Percentiles rank a stretch among this genome's conserved stretches.
Conservation (phyloP, 768 basidiomycete species). For the Boletus subcaerulescens region DNA sequence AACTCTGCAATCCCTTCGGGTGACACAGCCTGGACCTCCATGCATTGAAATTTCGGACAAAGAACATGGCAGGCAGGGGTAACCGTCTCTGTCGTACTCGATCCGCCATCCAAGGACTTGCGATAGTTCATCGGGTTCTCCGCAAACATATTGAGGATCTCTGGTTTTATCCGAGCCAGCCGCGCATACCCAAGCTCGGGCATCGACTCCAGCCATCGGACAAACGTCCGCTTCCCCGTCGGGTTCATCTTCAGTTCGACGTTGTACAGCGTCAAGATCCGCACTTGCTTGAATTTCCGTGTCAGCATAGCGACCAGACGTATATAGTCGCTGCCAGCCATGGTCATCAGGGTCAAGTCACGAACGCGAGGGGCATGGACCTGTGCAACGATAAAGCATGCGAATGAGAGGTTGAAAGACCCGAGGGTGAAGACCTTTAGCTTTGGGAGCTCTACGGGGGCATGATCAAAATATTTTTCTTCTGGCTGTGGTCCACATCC, state of each 20-base stretch:
- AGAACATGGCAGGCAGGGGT: constrained; percentile 25
- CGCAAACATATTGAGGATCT: constrained; percentile 49
- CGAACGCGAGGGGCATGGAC: constrained; percentile 56
- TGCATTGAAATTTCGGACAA: constrained; percentile 42
- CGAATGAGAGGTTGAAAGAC: constrained; percentile 50
- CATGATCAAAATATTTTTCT: constrained; percentile 26
- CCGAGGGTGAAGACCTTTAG: constrained; percentile 57
- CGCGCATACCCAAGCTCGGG: constrained; percentile 51
- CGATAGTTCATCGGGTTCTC: constrained; percentile 34
- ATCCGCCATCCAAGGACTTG: constrained; percentile 1
- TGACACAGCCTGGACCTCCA: constrained; percentile 46
- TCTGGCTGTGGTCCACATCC: constrained; percentile 52
- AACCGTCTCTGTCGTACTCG: constrained; percentile 1
- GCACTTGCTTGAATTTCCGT: constrained; percentile 49
- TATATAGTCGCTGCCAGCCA: constrained; percentile 50
- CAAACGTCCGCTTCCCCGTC: constrained; percentile 31
- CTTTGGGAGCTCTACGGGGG: constrained; percentile 46
- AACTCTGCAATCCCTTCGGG: constrained; percentile 35
- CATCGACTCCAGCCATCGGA: constrained; percentile 57
- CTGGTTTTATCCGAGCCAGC: constrained; percentile 40
- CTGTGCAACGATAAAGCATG: constrained; percentile 43
- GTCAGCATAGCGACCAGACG: constrained; percentile 46
- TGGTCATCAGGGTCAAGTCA: constrained; percentile 56
- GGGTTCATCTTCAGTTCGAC: constrained; percentile 35
- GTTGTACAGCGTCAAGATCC: constrained; percentile 51